Evolutionary conservation across 2,329 filamentous ascomycete genomes (phyloP).

Genomic region (Hymenoscyphus salicellus): DNA sequence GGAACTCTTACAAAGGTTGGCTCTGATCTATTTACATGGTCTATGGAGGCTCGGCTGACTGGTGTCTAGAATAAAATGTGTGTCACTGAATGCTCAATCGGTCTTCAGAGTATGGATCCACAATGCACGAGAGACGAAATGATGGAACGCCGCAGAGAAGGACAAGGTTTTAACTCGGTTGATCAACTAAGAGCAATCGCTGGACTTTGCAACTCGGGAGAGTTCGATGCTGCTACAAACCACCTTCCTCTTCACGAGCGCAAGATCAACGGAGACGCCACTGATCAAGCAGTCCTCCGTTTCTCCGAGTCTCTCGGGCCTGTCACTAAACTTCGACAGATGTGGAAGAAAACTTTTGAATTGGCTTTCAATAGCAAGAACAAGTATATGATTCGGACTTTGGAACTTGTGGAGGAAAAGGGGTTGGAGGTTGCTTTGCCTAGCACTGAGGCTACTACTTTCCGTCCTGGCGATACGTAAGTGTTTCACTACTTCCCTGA

Average conservation of each 20-base stretch:
- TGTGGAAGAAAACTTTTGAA: slow-evolving; percentile 65
- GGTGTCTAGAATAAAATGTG: slow-evolving; percentile 64
- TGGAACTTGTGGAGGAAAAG: slow-evolving; percentile 44
- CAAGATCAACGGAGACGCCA: slow-evolving; percentile 71
- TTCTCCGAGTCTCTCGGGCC: slow-evolving; percentile 65
- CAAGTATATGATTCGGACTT: slow-evolving; percentile 73
- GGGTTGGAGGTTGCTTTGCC: slow-evolving; percentile 42
- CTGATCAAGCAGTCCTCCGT: slow-evolving; percentile 70
- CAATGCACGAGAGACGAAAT: slow-evolving; percentile 49
- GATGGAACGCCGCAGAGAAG: slow-evolving; percentile 23
- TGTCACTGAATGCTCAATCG: slow-evolving; percentile 66
- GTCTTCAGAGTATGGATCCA: slow-evolving; percentile 43
- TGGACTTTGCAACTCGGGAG: slow-evolving; percentile 70
- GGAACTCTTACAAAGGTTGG: slow-evolving; percentile 58
- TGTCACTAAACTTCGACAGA: slow-evolving; percentile 56
- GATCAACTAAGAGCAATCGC: slow-evolving; percentile 59
- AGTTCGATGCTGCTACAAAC: slow-evolving; percentile 66
- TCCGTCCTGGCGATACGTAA: slow-evolving; percentile 31
- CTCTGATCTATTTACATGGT: not conserved
- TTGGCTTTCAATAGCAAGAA: slow-evolving; percentile 79
- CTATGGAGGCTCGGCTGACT: slow-evolving; percentile 32
- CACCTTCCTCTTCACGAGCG: slow-evolving; percentile 58
- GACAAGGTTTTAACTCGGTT: slow-evolving; percentile 43
- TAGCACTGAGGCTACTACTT: slow-evolving; percentile 31
- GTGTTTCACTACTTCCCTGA: slow-evolving; percentile 3